Conservation (phyloP, 2,329 filamentous ascomycete species). For the Aspergillus sp. region DNA sequence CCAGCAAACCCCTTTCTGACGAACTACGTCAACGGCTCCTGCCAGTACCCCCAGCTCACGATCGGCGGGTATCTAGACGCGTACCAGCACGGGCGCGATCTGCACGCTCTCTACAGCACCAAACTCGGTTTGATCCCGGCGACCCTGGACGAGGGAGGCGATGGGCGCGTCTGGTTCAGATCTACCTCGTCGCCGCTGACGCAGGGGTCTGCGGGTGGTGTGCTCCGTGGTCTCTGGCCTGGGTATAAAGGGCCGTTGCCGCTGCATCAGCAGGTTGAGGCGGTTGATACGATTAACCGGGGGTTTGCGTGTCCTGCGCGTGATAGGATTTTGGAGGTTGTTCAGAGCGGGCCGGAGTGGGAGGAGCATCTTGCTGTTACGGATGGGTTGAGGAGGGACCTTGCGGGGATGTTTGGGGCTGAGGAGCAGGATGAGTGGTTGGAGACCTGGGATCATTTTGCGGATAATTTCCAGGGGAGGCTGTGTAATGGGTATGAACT, state of each 20-base stretch:
- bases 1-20: slow-evolving; percentile 34
- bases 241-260: slow-evolving; percentile 31
- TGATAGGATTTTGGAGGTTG: slow-evolving; percentile 19
- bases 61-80: slow-evolving; percentile 40
- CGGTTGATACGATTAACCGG: slow-evolving; percentile 37
- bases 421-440: slow-evolving; percentile 28
- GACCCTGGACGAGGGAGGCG: slow-evolving; percentile 18
- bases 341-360: slow-evolving; percentile 35
- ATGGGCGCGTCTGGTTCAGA: slow-evolving; percentile 34
- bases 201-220: slow-evolving; percentile 37
- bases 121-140: slow-evolving; percentile 33
- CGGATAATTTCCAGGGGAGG: slow-evolving; percentile 42
- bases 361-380: slow-evolving; percentile 37
- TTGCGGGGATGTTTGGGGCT: slow-evolving; percentile 35
- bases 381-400: slow-evolving; percentile 23
- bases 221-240: slow-evolving; percentile 41
- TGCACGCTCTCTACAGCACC: slow-evolving; percentile 33
- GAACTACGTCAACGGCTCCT: slow-evolving; percentile 33
- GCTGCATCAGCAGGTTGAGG: slow-evolving; percentile 37
- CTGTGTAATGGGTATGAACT: slow-evolving; percentile 41
- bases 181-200: slow-evolving; percentile 38
- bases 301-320: slow-evolving; percentile 35
- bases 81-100: slow-evolving; percentile 38
- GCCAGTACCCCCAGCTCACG: slow-evolving; percentile 42
- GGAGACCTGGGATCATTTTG: slow-evolving; percentile 39